phyloP scores from a whole-genome alignment of 2,329 filamentous ascomycete species.

The Aulographum hederae region DNA sequence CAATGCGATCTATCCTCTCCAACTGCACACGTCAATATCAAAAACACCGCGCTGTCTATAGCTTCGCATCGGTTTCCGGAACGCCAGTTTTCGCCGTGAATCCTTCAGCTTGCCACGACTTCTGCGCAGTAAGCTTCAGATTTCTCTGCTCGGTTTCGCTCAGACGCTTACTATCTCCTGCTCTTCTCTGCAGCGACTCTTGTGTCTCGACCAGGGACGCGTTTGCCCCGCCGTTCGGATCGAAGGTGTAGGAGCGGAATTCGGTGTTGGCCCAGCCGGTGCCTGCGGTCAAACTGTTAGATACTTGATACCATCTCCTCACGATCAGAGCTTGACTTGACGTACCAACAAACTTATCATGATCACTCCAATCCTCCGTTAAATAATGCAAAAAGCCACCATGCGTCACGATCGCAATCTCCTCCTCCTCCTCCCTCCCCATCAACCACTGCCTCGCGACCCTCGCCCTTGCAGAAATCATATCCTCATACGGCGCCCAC shows the following conservation, averaged over 20 bases:
- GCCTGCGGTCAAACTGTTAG: not conserved
- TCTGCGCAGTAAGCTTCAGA: constrained; percentile 10
- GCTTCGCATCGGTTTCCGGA: too few species aligned
- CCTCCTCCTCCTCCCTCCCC: constrained; percentile 36
- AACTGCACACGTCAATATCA: too few species aligned
- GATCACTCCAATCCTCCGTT: constrained; percentile 1
- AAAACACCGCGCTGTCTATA: too few species aligned
- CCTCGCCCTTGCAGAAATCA: constrained; percentile 42
- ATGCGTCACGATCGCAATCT: constrained; percentile 2
- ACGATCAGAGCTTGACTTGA: not conserved
- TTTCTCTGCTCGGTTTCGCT: constrained; percentile 15
- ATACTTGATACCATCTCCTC: too few species aligned
- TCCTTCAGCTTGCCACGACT: constrained; percentile 11
- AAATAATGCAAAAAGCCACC: constrained; percentile 2
- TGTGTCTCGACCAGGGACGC: constrained; percentile 16
- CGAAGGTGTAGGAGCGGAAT: constrained; percentile 49
- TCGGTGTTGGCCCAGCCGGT: constrained; percentile 29
- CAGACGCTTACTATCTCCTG: constrained; percentile 13
- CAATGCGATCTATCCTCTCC: too few species aligned
- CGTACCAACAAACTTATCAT: not conserved
- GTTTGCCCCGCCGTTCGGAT: constrained; percentile 16
- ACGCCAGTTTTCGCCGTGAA: too few species aligned
- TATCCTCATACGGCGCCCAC: constrained; percentile 16
- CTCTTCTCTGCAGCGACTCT: constrained; percentile 11
- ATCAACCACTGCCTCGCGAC: constrained; percentile 40